Conservation (phyloP, 2,329 filamentous ascomycete genomes). For the Penicillium expansum region DNA sequence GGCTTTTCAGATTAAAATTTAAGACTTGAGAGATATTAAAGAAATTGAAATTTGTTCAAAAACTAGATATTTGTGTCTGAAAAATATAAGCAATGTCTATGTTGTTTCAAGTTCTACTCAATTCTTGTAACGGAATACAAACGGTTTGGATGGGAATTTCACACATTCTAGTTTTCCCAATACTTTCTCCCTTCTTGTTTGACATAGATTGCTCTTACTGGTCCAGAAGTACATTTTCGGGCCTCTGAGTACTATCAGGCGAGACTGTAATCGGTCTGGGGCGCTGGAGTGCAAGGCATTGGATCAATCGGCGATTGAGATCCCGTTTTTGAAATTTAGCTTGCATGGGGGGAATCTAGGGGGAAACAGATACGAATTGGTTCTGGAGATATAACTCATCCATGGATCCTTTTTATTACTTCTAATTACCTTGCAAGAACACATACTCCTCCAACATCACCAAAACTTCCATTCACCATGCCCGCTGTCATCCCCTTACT, state of each 20-base stretch:
- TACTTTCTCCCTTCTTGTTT: not conserved
- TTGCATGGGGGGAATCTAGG: constrained; percentile 2
- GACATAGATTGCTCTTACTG: not conserved
- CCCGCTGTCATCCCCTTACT: constrained; percentile 14
- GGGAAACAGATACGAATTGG: not conserved
- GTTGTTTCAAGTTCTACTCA: not conserved
- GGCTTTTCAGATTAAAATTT: not conserved
- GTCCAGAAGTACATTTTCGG: not conserved
- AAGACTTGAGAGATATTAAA: not conserved
- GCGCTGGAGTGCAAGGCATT: constrained; percentile 2
- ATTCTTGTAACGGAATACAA: not conserved
- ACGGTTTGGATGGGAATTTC: not conserved
- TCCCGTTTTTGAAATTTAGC: not conserved
- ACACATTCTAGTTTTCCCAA: not conserved
- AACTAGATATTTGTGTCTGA: not conserved
- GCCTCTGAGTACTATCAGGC: not conserved
- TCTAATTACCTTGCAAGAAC: not conserved
- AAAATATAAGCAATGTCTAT: not conserved
- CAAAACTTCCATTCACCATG: constrained; percentile 9
- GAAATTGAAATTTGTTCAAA: not conserved
- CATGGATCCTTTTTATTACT: not conserved
- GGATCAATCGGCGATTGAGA: constrained; percentile 21
- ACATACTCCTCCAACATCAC: not conserved
- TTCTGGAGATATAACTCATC: not conserved
- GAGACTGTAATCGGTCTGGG: constrained; percentile 3